Base-by-base conservation (phyloP, 805 yeast genomes). In the Lipomyces yamadae region DNA sequence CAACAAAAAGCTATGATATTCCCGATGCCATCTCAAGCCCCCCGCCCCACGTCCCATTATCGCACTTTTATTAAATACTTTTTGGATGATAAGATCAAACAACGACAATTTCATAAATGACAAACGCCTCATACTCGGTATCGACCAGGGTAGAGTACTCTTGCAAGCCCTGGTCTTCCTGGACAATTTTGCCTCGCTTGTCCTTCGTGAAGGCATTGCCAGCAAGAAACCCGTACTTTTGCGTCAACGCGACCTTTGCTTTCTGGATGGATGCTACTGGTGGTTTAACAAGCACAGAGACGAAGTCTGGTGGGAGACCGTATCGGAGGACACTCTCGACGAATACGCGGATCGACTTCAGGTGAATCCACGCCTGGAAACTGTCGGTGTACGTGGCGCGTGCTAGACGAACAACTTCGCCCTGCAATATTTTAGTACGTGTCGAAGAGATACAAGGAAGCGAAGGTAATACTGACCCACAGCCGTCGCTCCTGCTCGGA, bases 101-200 rank as follows among this genome's bases (percentile, higher is more conserved):
- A 39, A 68, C 60, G 42, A 66, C 83, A 55, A 86, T 78, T 60
- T 84, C 84, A 78, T 91, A 94, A 72, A 95, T 79, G 62, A 94
- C 99, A 80, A 95, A 95, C 61, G 98, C 98, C 80, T 94, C 97
- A 78, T 94, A 94, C 66, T 94, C 98, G 35, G 94, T 87, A 78
- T 95, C 99, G 60, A 92, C 97, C 74, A 95, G 81, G 1, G 96
- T 86, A 10, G 97, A 94, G 78, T 91, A 95, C 77, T 94, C 98
- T 72, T 88, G 86, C 74, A 94, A 83, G 57, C 86, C 87, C 45
- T 78, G 73, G 76, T 88, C 91, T 73, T 88, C 86, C n/a, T 73
- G 73, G 70, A 85, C 82, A 58, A 88, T 80, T 71, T 83, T 85
- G 59, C 93, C 93, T 73, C 84, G 82, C 72, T 85, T 85, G 76